Percentiles rank a stretch among this genome's conserved stretches.
phyloP scores from a whole-genome alignment of 208 protist species.

The Spongospora subterranea region DNA sequence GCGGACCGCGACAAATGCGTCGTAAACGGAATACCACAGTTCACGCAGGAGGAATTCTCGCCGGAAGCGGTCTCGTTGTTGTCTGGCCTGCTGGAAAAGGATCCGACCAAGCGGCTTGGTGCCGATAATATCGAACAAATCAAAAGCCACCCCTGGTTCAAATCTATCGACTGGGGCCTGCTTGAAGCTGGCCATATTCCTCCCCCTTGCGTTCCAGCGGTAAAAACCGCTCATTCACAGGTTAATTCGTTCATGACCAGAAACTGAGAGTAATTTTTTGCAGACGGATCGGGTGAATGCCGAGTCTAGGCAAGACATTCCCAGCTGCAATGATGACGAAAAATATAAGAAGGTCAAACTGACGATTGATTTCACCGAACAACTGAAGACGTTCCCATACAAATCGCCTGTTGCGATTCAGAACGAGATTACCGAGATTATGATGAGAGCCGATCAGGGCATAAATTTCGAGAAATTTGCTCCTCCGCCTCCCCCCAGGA shows the following conservation, averaged over 20 bases:
- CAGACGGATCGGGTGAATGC: slow-evolving; percentile 33
- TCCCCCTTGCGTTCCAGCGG: background rate
- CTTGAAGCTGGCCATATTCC: slow-evolving; percentile 42
- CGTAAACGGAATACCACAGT: background rate
- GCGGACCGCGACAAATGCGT: slow-evolving; percentile 17
- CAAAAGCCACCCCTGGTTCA: slow-evolving; percentile 55
- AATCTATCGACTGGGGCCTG: slow-evolving; percentile 43
- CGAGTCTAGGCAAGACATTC: slow-evolving; percentile 10
- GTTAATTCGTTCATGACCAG: background rate
- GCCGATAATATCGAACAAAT: slow-evolving; percentile 50
- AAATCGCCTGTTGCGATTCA: slow-evolving; percentile 12
- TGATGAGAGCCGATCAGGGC: slow-evolving; percentile 44
- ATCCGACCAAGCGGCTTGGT: slow-evolving; percentile 56
- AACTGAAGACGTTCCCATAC: background rate
- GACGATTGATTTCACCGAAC: background rate
- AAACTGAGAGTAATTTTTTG: background rate
- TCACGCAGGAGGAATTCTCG: background rate
- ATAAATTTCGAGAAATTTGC: slow-evolving; percentile 55
- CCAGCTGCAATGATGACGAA: background rate
- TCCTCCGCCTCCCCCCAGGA: background rate
- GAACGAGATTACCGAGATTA: slow-evolving; percentile 34
- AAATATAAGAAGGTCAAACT: slow-evolving; percentile 51
- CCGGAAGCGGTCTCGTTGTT: slow-evolving; percentile 28
- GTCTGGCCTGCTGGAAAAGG: slow-evolving; percentile 25
- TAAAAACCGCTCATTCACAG: background rate